Evolutionary conservation across 306 rosid genomes (phyloP), one percentile per base, ranked within the genome.

Genomic region (Pterocarpus macrocarpus): DNA sequence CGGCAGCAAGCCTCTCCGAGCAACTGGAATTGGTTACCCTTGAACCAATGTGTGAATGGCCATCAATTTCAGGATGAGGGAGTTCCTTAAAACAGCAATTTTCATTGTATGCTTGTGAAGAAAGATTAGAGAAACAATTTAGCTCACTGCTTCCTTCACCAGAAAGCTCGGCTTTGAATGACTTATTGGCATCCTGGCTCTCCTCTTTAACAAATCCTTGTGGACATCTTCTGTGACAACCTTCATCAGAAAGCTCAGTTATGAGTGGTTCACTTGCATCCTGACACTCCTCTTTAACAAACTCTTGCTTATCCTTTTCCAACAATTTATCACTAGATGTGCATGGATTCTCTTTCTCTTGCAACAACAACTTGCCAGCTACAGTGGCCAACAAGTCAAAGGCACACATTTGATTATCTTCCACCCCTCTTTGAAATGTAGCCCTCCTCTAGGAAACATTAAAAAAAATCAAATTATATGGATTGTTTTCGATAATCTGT

Each of bases 331-430:
- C 86, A 69, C 84, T 73, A 64, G 85, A 87, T 13, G 81, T 56
- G 11, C 79, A 76, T 36, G 89, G 88, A 84, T 86, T 74, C 77
- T 87, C 92, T 69, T 77, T 87, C 83, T 87, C 94, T 15, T 86
- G 90, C 90, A 90, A 83, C 53, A 91, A 83, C 64, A 92, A 84
- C 39, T 87, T 81, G 67, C 87, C 97, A 64, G 98, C 98, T 82
- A 91, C 83, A 41, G 94, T 87, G 77, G 98, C 98, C 93, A 94
- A 81, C 83, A 94, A 86, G 86, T 94, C 98, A 86, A 94, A 91
- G 68, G 98, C 90, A 6, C 89, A 88, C 90, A 92, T 77, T 83
- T 88, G 85, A 68, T 81, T 86, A 57, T 83, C 90, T 55, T 91
- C 92, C 73, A 49, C 72, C 67, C 86, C 83, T 80, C 81, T 90